These are phyloP conservation scores for Dactylonectria macrodidyma DNA, from an alignment of 2,329 filamentous ascomycete species.

Conservation along the genomic window DNA sequence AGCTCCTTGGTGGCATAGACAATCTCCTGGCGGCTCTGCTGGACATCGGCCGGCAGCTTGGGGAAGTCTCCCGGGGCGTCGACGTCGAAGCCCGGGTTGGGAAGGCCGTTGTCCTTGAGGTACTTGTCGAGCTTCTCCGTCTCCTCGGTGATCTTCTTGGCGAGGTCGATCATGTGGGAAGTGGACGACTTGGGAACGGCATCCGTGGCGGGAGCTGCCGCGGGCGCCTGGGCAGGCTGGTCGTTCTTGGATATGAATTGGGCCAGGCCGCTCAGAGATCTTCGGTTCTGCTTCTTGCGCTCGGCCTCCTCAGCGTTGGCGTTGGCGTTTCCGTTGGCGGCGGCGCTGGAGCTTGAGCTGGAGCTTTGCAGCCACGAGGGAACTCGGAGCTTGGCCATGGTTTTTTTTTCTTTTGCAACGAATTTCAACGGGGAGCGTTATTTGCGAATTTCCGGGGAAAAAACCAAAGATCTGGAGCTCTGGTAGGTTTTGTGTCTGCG, in stretches of 20 bases:
- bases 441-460: background rate
- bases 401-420: constrained; percentile 5
- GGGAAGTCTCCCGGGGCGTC: constrained; percentile 63
- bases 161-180: constrained; percentile 61
- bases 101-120: constrained; percentile 58
- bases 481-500: background rate
- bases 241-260: constrained; percentile 44
- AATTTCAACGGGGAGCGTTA: background rate
- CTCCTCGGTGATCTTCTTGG: constrained; percentile 63
- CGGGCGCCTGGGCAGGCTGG: constrained; percentile 24
- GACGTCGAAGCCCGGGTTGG: constrained; percentile 61
- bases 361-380: constrained; percentile 54
- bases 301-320: constrained; percentile 43
- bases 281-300: constrained; percentile 53
- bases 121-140: constrained; percentile 66
- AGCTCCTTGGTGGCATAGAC: constrained; percentile 66
- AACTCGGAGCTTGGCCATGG: constrained; percentile 47
- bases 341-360: background rate
- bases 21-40: constrained; percentile 62
- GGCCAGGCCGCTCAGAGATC: constrained; percentile 51
- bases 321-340: background rate
- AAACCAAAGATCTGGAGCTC: background rate
- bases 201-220: constrained; percentile 5
- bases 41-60: constrained; percentile 61
- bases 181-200: constrained; percentile 34